Conservation (phyloP, 148 eudicot genomes). For the Chenopodium formosanum region DNA sequence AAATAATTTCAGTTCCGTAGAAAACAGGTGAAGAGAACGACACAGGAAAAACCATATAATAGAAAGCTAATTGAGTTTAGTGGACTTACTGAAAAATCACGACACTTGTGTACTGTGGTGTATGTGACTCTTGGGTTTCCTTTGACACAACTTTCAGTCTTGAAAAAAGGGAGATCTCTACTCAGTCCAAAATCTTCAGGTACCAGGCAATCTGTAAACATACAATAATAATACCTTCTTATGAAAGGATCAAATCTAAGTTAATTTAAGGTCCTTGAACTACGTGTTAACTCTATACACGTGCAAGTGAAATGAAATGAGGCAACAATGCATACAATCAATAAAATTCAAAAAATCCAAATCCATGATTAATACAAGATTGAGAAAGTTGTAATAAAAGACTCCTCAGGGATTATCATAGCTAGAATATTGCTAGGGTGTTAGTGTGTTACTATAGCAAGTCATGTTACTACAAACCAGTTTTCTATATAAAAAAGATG, state of each 20-base stretch:
- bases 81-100: conserved; percentile 55
- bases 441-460: neutral
- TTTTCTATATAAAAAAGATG: neutral
- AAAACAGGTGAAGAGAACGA: neutral
- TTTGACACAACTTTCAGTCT: conserved; percentile 30
- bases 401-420: neutral
- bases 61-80: neutral
- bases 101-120: conserved; percentile 58
- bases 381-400: too few relatives aligned
- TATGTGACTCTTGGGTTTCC: conserved; percentile 47
- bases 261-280: neutral
- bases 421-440: neutral
- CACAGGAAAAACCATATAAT: neutral
- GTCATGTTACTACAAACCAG: neutral
- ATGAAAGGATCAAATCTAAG: neutral
- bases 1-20: neutral
- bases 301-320: neutral
- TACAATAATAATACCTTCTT: neutral
- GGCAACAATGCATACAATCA: neutral
- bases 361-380: too few relatives aligned
- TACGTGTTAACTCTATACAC: neutral
- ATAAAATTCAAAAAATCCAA: neutral
- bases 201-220: conserved; percentile 51
- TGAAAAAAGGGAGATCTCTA: conserved; percentile 56
- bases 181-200: conserved; percentile 84